Conservation (phyloP, 2,329 filamentous ascomycete species). For the Phyllosticta citribraziliensis region DNA sequence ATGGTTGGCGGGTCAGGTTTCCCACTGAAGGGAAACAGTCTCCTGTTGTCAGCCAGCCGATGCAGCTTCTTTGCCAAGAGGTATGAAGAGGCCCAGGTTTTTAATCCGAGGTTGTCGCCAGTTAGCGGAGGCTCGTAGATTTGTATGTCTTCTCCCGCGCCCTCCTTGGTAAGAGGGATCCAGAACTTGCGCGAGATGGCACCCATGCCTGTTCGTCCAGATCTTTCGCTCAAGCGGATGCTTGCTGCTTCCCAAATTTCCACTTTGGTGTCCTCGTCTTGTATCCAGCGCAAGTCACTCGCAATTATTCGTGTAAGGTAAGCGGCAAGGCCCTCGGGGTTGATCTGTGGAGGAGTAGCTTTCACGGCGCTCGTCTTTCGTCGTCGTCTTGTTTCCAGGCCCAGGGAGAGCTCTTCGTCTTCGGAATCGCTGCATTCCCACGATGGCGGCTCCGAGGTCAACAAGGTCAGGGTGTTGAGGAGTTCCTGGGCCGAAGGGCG, state of each 20-base stretch:
- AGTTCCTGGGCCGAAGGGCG: slow-evolving; percentile 59
- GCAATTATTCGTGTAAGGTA: slow-evolving; percentile 63
- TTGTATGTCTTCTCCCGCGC: slow-evolving; percentile 48
- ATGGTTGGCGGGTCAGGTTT: slow-evolving; percentile 21
- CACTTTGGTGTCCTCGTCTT: slow-evolving; percentile 56
- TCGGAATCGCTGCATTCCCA: slow-evolving; percentile 47
- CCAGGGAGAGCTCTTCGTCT: slow-evolving; percentile 22
- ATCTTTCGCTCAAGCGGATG: slow-evolving; percentile 70
- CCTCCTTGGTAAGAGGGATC: slow-evolving; percentile 36
- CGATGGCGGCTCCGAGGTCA: slow-evolving; percentile 57
- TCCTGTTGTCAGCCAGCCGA: slow-evolving; percentile 17
- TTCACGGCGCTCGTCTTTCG: slow-evolving; percentile 4
- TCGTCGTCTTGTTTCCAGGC: slow-evolving; percentile 1
- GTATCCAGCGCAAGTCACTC: slow-evolving; percentile 58
- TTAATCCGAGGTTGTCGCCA: slow-evolving; percentile 78
- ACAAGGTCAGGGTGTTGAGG: slow-evolving; percentile 52
- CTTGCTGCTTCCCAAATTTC: slow-evolving; percentile 70
- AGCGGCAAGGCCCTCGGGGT: slow-evolving; percentile 43
- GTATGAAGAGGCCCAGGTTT: slow-evolving; percentile 92
- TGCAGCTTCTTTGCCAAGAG: slow-evolving; percentile 65
- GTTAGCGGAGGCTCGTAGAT: slow-evolving; percentile 83
- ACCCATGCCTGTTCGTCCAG: slow-evolving; percentile 63
- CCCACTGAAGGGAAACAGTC: slow-evolving; percentile 10
- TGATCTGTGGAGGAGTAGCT: slow-evolving; percentile 25
- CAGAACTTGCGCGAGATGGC: slow-evolving; percentile 51